Base-by-base conservation (phyloP, 2,329 filamentous ascomycete species). In the Fusarium sororula region DNA sequence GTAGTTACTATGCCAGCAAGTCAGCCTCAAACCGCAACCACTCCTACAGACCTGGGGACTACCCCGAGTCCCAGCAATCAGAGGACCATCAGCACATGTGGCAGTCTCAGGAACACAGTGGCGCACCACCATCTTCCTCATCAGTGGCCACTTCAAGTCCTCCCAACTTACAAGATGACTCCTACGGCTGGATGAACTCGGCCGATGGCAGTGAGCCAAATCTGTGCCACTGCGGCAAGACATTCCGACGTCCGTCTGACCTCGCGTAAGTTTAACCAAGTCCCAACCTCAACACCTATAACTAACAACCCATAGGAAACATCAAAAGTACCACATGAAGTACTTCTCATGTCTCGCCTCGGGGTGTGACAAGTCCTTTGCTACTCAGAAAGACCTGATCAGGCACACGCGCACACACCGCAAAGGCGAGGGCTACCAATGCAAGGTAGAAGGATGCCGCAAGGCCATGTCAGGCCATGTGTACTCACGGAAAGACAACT, bases 291-390 rank as follows among this genome's bases (percentile, higher is more conserved):
- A 15, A 22, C 13, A 28, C 24, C 42, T 20, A 30, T 30, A 47
- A 54, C 61, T 77, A 63, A 76, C 35, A 22, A 42, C 24, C 24
- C 12, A 15, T 37, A 78, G 77, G 18, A 78, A 78, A 57, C 77
- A 79, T 53, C 75, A 78, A 68, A 78, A 78, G 61, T 78, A 78
- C 53, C 77, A 78, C 65, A 75, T 79, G 63, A 78, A 78, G 63
- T 75, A 77, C 70, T 78, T 77, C 47, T 73, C 75, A 28, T 78
- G 77, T 66, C 75, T 78, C 22, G 75, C 70, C 44, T 68, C 70
- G 3, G 75, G 73, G 18, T 78, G 77, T 35, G 73, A 77, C 37
- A 77, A 76, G 48, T 76, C 75, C 14, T 78, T 78, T 41, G 75
- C 77, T 48, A 78, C 77, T 14, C 77, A 78, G 55, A 78, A 78